Percentiles rank a stretch among this genome's conserved stretches.
Evolutionary conservation across 2,329 filamentous ascomycete species (phyloP).

Genomic region (Pseudocercospora cruenta): DNA sequence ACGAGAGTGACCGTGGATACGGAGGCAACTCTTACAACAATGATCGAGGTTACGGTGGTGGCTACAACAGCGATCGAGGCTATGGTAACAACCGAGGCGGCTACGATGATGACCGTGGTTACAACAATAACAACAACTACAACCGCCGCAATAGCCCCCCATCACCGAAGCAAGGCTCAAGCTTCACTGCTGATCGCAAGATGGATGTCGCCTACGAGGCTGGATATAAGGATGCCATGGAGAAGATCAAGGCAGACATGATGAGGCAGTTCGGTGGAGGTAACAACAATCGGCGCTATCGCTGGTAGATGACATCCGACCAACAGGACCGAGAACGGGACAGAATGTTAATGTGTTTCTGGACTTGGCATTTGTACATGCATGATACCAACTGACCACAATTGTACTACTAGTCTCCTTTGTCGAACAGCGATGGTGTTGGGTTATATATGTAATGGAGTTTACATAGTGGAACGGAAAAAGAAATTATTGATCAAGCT

Average conservation of each 20-base stretch:
- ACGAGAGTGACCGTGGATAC: conserved; percentile 5
- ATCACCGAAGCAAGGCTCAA: conserved; percentile 11
- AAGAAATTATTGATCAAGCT: neutral
- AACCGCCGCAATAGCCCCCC: conserved; percentile 8
- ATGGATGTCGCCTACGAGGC: conserved; percentile 32
- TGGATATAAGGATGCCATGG: conserved; percentile 31
- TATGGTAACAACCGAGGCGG: conserved; percentile 7
- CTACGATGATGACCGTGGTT: conserved; percentile 1
- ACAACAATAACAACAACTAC: conserved; percentile 7
- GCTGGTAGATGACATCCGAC: neutral
- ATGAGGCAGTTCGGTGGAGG: conserved; percentile 25
- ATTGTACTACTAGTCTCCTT: conserved; percentile 2
- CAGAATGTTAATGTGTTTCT: conserved; percentile 1
- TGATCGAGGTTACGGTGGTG: conserved; percentile 14
- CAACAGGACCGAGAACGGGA: neutral
- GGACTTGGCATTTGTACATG: neutral
- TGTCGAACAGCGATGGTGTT: neutral
- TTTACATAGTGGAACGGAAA: neutral
- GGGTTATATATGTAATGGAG: neutral
- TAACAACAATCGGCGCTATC: neutral
- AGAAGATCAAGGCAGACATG: conserved; percentile 31
- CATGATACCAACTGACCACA: conserved; percentile 1
- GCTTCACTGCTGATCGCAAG: conserved; percentile 29
- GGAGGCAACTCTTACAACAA: neutral
- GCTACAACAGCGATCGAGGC: neutral